phyloP scores from a whole-genome alignment of 2,329 filamentous ascomycete genomes.

The Fusarium devonianum region DNA sequence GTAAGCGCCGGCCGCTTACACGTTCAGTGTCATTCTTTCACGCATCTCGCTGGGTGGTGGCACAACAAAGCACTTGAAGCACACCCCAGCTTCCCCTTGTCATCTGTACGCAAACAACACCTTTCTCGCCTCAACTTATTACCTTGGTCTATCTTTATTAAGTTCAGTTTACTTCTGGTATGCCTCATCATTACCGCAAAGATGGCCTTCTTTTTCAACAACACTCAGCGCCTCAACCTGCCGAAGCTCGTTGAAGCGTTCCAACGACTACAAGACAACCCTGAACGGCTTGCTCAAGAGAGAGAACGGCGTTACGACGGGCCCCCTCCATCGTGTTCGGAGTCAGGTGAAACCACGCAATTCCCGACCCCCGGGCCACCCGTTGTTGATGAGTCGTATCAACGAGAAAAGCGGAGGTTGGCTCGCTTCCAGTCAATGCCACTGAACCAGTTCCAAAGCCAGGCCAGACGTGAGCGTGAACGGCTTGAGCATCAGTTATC shows the following conservation, averaged over 20 bases:
- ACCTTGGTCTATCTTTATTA: no score
- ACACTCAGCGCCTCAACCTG: neutral
- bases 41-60: no score
- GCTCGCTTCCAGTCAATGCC: neutral
- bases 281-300: slow-evolving; percentile 1
- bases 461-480: neutral
- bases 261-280: slow-evolving; percentile 4
- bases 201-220: neutral
- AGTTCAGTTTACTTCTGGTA: no score
- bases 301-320: neutral
- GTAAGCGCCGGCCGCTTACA: no score
- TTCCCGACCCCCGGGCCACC: neutral
- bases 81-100: no score
- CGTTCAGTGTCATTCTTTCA: no score
- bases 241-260: slow-evolving; percentile 3
- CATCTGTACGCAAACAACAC: no score
- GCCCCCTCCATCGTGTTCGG: neutral
- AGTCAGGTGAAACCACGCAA: slow-evolving; percentile 5
- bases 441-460: neutral
- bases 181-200: neutral
- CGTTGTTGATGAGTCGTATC: neutral
- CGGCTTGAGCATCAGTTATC: slow-evolving; percentile 3
- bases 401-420: neutral
- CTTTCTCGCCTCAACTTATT: no score
- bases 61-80: no score